Conservation (phyloP, 2,329 filamentous ascomycete species). For the Calycina marina region DNA sequence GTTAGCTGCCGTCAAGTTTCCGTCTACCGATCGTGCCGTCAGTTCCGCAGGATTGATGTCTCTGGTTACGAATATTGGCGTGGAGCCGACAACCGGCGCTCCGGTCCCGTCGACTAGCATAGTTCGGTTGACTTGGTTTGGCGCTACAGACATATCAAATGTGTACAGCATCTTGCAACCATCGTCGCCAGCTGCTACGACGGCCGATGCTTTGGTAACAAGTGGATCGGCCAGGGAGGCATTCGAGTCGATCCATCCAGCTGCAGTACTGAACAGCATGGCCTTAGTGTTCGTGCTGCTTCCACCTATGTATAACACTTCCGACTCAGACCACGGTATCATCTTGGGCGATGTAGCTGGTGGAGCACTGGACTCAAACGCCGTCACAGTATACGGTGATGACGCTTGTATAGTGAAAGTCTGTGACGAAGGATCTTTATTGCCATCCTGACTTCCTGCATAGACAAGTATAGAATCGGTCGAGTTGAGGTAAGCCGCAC, state of each 20-base stretch:
- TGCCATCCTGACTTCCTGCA: constrained; percentile 54
- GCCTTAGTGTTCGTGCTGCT: constrained; percentile 48
- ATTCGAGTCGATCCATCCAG: constrained; percentile 54
- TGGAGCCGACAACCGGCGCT: constrained; percentile 32
- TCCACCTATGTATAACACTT: constrained; percentile 65
- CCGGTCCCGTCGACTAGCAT: constrained; percentile 51
- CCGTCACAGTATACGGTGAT: constrained; percentile 46
- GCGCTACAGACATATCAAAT: constrained; percentile 60
- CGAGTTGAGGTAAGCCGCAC: constrained; percentile 56
- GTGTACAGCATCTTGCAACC: constrained; percentile 64
- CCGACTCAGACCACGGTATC: constrained; percentile 55
- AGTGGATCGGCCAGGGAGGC: constrained; percentile 47
- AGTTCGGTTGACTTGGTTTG: constrained; percentile 60
- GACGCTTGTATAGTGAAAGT: constrained; percentile 61
- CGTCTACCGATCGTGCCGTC: constrained; percentile 3
- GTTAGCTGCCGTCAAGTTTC: constrained; percentile 35
- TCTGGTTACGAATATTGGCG: constrained; percentile 25
- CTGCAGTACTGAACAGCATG: constrained; percentile 52
- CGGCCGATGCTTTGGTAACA: constrained; percentile 35
- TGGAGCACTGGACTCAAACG: constrained; percentile 43
- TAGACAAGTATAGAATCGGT: constrained; percentile 66
- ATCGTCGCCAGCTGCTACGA: constrained; percentile 54
- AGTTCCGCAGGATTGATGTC: neutral
- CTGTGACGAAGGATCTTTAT: constrained; percentile 44
- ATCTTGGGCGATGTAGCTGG: constrained; percentile 56